Conservation (phyloP, 2,329 filamentous ascomycete genomes). For the Cytospora paraplurivora region DNA sequence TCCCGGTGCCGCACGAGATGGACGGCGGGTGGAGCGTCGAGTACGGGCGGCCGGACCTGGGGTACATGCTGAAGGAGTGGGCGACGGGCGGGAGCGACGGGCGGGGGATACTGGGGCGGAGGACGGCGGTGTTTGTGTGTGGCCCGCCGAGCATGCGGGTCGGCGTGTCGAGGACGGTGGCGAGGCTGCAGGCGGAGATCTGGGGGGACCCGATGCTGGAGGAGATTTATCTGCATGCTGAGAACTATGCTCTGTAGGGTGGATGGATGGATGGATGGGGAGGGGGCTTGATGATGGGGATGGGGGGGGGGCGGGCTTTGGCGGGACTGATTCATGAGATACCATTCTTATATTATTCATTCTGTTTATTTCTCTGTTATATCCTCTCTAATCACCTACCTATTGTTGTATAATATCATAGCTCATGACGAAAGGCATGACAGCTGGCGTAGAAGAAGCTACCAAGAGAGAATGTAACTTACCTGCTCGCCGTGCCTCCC, state of each 20-base stretch:
- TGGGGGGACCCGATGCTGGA: slow-evolving; percentile 78
- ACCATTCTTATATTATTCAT: no score
- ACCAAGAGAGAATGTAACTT: no score
- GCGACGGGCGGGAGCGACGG: slow-evolving; percentile 70
- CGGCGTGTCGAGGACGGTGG: slow-evolving; percentile 84
- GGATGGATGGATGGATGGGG: not conserved
- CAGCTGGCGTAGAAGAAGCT: no score
- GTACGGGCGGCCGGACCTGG: slow-evolving; percentile 86
- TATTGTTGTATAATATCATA: no score
- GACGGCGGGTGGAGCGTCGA: slow-evolving; percentile 87
- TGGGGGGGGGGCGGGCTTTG: no score
- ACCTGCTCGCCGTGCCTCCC: no score
- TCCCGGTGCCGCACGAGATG: slow-evolving; percentile 68
- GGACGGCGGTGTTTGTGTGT: slow-evolving; percentile 91
- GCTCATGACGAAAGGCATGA: no score
- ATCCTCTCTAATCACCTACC: no score
- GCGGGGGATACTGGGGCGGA: slow-evolving; percentile 70
- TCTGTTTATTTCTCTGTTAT: no score
- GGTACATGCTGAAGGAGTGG: slow-evolving; percentile 83
- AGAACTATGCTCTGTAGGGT: slow-evolving; percentile 83
- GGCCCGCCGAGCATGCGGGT: slow-evolving; percentile 85
- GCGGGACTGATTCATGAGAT: no score
- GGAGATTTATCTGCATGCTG: slow-evolving; percentile 91
- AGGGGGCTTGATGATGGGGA: not conserved
- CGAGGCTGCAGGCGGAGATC: slow-evolving; percentile 78